Evolutionary conservation across 441 rosid genomes (phyloP), one percentile per base, ranked within the genome.

Genomic region (Erysimum cheiri): DNA sequence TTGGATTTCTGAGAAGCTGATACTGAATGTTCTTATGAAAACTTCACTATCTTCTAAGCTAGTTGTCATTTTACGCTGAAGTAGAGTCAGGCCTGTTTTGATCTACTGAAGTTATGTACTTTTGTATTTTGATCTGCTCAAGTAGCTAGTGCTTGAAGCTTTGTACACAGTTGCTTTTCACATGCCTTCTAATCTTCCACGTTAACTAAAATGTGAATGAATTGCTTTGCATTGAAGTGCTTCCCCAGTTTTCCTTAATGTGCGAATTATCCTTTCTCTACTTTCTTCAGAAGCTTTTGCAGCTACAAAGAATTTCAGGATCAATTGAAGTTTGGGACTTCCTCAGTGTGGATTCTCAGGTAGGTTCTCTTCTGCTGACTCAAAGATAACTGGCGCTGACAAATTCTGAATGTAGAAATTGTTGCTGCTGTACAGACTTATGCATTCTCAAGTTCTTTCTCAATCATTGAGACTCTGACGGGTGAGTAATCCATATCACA

Each of bases 251-350:
- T 70, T 37, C 50, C 36, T 61, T 69, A 64, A 57, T 81, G 44
- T 56, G 48, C 15, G 56, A 10, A 11, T 67, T 33, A 59, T 44
- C 55, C 10, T n/a, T 74, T 56, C 63, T 60, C 64, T 78, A 31
- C 70, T 59, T 40, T 81, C 67, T 60, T 61, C 90, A 89, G 95
- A 83, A 80, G 73, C 84, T 89, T 22, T 74, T 89, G 82, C 98
- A 88, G 81, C 88, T 86, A 80, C 98, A 96, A 59, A 90, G 81
- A 73, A 70, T 96, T 80, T 91, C 99, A 49, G 98, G 97, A 74
- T 96, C 98, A 17, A 87, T 96, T 79, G 99, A 96, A 80, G 98
- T 96, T 73, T 91, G 99, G 99, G 98, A 93, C 85, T 96, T 96
- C 73, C 87, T 96, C 65, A 91, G 95, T 67, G 93, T 96, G 70